phyloP scores from a whole-genome alignment of 108 stramenopile genomes.

The Conticribra guillardii region DNA sequence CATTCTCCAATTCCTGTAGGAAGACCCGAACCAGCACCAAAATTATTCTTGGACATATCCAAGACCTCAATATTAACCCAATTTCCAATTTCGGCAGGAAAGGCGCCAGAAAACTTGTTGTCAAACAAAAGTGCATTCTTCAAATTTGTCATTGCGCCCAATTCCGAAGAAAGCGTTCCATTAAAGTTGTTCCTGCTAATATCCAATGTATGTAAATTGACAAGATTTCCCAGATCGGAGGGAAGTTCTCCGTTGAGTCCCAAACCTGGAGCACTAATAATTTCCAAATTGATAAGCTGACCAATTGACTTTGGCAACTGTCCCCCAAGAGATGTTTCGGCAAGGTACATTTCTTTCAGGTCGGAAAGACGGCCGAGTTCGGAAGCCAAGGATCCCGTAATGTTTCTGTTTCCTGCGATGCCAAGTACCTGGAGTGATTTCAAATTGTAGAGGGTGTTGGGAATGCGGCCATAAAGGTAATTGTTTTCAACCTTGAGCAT shows the following conservation, averaged over 20 bases:
- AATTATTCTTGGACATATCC: constrained; percentile 32
- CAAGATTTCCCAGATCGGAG: constrained; percentile 12
- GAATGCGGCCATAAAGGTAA: constrained; percentile 29
- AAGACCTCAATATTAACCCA: constrained; percentile 24
- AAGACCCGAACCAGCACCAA: constrained; percentile 15
- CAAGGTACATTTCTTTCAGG: constrained; percentile 36
- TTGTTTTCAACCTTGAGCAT: constrained; percentile 57
- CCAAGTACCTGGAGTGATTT: constrained; percentile 40
- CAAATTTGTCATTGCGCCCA: constrained; percentile 15
- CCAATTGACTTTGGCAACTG: constrained; percentile 26
- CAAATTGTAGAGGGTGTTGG: constrained; percentile 16
- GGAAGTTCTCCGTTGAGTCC: constrained; percentile 16
- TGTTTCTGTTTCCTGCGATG: constrained; percentile 39
- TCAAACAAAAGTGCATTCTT: constrained; percentile 8
- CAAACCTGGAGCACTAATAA: constrained; percentile 2
- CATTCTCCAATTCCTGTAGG: constrained; percentile 24
- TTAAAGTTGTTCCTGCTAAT: constrained; percentile 16
- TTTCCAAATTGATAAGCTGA: constrained; percentile 10
- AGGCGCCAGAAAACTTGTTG: constrained; percentile 38
- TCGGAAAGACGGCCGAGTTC: constrained; percentile 9
- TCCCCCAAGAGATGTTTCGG: constrained; percentile 23
- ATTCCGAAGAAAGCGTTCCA: constrained; percentile 18
- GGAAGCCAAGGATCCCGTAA: constrained; percentile 15
- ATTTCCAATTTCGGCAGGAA: constrained; percentile 35
- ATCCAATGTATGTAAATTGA: constrained; percentile 18